A percentile compares a stretch with the other conserved stretches of the same genome.
Evolutionary conservation across 1,284 basidiomycete species (phyloP).

Genomic region (Puccinia horiana): DNA sequence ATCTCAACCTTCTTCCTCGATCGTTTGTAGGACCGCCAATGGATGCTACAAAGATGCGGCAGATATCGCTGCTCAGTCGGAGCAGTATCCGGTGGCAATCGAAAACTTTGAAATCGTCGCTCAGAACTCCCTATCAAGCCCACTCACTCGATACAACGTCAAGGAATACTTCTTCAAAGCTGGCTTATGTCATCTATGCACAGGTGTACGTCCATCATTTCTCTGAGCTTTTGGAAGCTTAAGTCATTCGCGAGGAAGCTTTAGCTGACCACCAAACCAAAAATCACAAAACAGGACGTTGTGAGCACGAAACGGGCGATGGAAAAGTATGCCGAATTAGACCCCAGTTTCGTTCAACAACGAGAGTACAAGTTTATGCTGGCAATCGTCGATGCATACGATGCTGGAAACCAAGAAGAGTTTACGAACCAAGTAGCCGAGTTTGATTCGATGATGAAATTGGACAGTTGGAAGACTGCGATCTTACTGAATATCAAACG

Average conservation of each 20-base stretch:
- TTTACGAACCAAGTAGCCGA: slow-evolving; percentile 66
- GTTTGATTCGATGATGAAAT: slow-evolving; percentile 81
- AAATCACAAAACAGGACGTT: slow-evolving; percentile 67
- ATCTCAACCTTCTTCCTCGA: not conserved
- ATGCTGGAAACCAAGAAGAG: slow-evolving; percentile 73
- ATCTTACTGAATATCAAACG: slow-evolving; percentile 86
- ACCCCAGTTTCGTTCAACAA: slow-evolving; percentile 78
- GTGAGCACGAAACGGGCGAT: slow-evolving; percentile 80
- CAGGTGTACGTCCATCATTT: slow-evolving; percentile 66
- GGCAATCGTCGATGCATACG: slow-evolving; percentile 74
- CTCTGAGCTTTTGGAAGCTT: not conserved
- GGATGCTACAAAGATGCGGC: slow-evolving; percentile 94
- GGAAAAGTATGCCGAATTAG: slow-evolving; percentile 71
- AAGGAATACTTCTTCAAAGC: slow-evolving; percentile 96
- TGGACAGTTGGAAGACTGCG: slow-evolving; percentile 92
- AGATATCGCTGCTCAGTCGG: slow-evolving; percentile 86
- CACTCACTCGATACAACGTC: slow-evolving; percentile 95
- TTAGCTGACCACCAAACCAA: not conserved
- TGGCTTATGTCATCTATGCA: slow-evolving; percentile 83
- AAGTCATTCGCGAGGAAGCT: not conserved
- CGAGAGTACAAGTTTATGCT: slow-evolving; percentile 85
- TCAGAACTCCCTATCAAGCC: slow-evolving; percentile 75
- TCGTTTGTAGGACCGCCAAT: slow-evolving; percentile 76
- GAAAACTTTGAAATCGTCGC: slow-evolving; percentile 88
- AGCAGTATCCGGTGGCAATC: slow-evolving; percentile 81